Percentiles rank a stretch among this genome's conserved stretches.
phyloP scores from a whole-genome alignment of 768 basidiomycete species.

The Kwoniella sp. region DNA sequence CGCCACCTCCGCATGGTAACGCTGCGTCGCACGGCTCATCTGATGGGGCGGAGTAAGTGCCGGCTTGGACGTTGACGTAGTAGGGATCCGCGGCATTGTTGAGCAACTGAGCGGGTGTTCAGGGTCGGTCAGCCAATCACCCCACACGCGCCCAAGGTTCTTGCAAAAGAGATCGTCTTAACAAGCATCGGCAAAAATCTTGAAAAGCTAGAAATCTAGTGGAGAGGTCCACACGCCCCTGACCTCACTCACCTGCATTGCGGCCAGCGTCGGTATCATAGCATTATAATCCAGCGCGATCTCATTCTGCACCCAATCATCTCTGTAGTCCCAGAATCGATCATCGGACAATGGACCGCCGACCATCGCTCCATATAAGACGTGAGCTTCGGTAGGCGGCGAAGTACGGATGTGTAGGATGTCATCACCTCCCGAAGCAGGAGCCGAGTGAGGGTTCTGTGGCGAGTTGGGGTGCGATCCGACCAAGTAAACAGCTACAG shows the following conservation, averaged over 20 bases:
- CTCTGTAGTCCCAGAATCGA: conserved; percentile 79
- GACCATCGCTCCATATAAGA: conserved; percentile 83
- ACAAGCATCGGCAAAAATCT: too few species aligned
- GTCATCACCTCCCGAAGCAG: conserved; percentile 80
- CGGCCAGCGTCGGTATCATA: conserved; percentile 81
- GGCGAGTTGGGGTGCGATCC: conserved; percentile 90
- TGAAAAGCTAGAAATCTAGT: neutral
- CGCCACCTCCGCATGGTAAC: conserved; percentile 61
- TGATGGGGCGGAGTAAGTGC: conserved; percentile 44
- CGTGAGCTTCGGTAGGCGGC: conserved; percentile 71
- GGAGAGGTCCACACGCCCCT: too few species aligned
- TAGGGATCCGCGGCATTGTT: conserved; percentile 72
- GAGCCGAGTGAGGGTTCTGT: conserved; percentile 83
- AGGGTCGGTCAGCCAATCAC: too few species aligned
- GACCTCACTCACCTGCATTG: conserved; percentile 56
- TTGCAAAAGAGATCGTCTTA: neutral
- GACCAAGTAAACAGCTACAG: conserved; percentile 76
- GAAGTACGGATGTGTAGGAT: conserved; percentile 69
- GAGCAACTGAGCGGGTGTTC: conserved; percentile 59
- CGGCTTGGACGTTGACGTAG: conserved; percentile 68
- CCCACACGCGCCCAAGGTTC: too few species aligned
- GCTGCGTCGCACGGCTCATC: conserved; percentile 80
- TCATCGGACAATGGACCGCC: conserved; percentile 81
- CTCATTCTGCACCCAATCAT: conserved; percentile 88
- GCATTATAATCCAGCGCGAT: conserved; percentile 78